Base-by-base conservation (phyloP, 2,329 filamentous ascomycete species). In the Tetracladium maxilliforme region DNA sequence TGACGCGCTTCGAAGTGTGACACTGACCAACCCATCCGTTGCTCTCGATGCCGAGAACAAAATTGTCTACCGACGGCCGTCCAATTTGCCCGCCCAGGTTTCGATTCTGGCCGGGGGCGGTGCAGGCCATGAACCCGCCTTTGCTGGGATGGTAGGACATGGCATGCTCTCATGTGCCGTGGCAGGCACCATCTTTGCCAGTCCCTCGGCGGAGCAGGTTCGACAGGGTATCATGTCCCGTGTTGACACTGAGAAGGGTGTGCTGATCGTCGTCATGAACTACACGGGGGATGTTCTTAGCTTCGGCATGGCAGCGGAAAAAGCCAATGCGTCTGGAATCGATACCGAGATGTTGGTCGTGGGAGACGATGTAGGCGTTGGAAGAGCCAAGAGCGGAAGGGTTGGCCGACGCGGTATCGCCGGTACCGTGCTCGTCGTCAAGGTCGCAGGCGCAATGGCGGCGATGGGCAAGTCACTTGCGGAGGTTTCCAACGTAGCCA, bases 221-320 rank as follows among this genome's bases (percentile, higher is more conserved):
- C 54, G 67, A 24, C 48, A 58, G 38, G 68, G 61, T 27, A 63
- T 70, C 11, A 51, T 69, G 29, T 51, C 61, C 28, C 52, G 63
- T n/a, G 61, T 73, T 3, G 55, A 61, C 14, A 58, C 55, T 11
- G 57, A 62, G 15, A 60, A 63, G 35, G 72, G 70, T 11, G 67
- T 75, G 2, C 42, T 76, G 14, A 61, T 77, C 10, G 57, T 77
- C n/a, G 64, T 73, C 6, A 74, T 72, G 64, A 77, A 76, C 43
- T 72, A 72, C 38, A 72, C 67, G 4, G 62, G 61, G 7, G 62
- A 65, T 39, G 59, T 74, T 20, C 48, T 77, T 32, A 70, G 76
- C 46, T 77, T 75, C 37, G 70, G 70, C 16, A 66, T 77, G 55
- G 71, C 67, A 1, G 64, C 69, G 5, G 71, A 77, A 43, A 75